These are phyloP conservation scores for Angophora floribunda DNA, from an alignment of 345 rosid genomes.

Conservation along the genomic window DNA sequence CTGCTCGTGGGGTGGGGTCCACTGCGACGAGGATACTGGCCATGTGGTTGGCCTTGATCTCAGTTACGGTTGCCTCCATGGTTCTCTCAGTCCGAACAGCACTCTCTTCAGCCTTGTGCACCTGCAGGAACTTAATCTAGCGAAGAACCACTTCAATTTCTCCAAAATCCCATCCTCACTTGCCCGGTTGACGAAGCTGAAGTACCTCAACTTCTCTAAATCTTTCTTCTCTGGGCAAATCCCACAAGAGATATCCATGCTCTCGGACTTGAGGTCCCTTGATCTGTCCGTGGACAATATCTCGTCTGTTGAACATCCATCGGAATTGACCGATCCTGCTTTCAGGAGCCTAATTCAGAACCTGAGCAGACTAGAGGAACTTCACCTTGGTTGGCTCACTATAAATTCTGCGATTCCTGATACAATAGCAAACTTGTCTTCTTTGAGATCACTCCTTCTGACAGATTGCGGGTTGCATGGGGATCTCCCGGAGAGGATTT, in stretches of 20 bases:
- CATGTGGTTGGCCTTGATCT: conserved; percentile 3
- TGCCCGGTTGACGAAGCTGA: neutral
- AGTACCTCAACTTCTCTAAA: neutral
- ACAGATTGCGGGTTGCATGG: neutral
- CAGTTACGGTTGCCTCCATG: neutral
- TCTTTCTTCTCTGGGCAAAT: neutral
- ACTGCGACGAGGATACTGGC: neutral
- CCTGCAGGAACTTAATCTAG: conserved; percentile 4
- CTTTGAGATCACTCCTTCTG: neutral
- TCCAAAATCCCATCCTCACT: neutral
- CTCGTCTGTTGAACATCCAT: neutral
- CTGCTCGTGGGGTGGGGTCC: conserved; percentile 13
- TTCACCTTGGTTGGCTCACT: neutral
- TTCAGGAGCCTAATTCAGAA: neutral
- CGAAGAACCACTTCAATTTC: conserved; percentile 1
- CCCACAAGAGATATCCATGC: neutral
- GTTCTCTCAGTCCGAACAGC: conserved; percentile 3
- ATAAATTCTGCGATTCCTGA: neutral
- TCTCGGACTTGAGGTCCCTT: neutral
- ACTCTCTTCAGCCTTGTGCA: conserved; percentile 5
- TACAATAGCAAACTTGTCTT: neutral
- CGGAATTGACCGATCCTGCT: neutral
- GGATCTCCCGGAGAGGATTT: neutral
- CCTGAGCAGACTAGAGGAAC: neutral
- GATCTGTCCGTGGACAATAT: neutral